Percentiles rank a stretch among this genome's conserved stretches.
phyloP scores from a whole-genome alignment of 208 protist genomes.

The Acanthamoeba royreba region DNA sequence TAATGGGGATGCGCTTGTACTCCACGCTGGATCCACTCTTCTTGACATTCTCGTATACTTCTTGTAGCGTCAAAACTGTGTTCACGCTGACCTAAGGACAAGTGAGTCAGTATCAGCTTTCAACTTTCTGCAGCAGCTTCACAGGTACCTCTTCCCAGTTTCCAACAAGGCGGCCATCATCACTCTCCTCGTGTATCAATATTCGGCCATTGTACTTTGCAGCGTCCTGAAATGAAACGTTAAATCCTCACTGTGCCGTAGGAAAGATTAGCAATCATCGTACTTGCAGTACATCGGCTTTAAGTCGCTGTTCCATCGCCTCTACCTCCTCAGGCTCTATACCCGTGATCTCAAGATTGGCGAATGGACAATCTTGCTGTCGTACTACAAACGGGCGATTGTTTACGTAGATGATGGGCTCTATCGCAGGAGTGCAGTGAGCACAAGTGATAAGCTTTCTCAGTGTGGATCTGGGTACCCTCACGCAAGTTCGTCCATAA shows the following conservation, averaged over 20 bases:
- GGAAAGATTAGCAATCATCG: not conserved
- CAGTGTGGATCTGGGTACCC: not conserved
- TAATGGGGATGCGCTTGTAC: slow-evolving; percentile 64
- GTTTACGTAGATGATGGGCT: slow-evolving; percentile 60
- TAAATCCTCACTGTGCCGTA: not conserved
- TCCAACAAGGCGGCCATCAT: slow-evolving; percentile 14
- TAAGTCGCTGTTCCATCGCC: slow-evolving; percentile 62
- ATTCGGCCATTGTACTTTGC: not conserved
- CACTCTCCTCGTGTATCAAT: slow-evolving; percentile 23
- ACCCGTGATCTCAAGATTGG: slow-evolving; percentile 54
- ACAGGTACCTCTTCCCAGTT: not conserved
- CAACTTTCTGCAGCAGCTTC: not conserved
- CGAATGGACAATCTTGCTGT: slow-evolving; percentile 29
- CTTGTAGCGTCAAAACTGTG: slow-evolving; percentile 38
- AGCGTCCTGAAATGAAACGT: not conserved
- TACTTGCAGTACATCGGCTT: slow-evolving; percentile 45
- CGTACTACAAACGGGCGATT: slow-evolving; percentile 52
- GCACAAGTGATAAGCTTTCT: not conserved
- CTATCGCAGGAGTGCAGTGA: too few relatives aligned
- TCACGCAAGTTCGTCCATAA: slow-evolving; percentile 55
- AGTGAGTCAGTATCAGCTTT: not conserved
- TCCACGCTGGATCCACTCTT: slow-evolving; percentile 35
- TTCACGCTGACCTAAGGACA: not conserved
- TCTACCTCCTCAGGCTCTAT: slow-evolving; percentile 59
- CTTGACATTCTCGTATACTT: slow-evolving; percentile 50